These are phyloP conservation scores for Pleurotus tuoliensis DNA, from an alignment of 768 basidiomycete species.

Conservation along the genomic window DNA sequence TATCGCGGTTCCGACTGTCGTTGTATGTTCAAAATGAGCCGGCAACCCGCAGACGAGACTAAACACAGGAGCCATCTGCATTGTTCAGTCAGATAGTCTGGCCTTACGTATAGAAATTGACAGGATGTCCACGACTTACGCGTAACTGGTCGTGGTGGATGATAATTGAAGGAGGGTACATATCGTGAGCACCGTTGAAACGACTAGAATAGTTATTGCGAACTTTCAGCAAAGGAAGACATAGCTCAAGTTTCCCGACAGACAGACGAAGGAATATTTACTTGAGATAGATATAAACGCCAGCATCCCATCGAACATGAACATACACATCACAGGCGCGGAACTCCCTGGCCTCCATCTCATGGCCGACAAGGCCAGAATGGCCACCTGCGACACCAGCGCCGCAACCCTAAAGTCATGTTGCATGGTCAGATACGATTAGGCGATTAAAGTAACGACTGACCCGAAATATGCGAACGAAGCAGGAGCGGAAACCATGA, in stretches of 20 bases:
- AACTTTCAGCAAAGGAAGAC: too few relatives aligned
- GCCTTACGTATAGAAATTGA: not conserved
- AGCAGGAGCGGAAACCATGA: conserved; percentile 8
- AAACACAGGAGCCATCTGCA: conserved; percentile 11
- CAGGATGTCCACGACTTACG: conserved; percentile 4
- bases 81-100: not conserved
- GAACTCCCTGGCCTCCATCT: conserved; percentile 4
- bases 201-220: not conserved
- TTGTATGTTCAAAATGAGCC: conserved; percentile 15
- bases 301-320: conserved; percentile 13
- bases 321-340: conserved; percentile 8
- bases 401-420: conserved; percentile 5
- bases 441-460: not conserved
- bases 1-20: conserved; percentile 2
- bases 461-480: conserved; percentile 14
- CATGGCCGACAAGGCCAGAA: conserved; percentile 8
- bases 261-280: not conserved
- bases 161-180: conserved; percentile 6
- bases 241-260: not conserved
- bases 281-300: conserved; percentile 11
- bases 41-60: conserved; percentile 11
- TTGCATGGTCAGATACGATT: not conserved
- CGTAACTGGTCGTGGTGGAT: conserved; percentile 8
- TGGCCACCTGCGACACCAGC: conserved; percentile 10
- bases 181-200: conserved; percentile 7